Conservation (phyloP, 306 rosid species). For the Luffa aegyptiaca region DNA sequence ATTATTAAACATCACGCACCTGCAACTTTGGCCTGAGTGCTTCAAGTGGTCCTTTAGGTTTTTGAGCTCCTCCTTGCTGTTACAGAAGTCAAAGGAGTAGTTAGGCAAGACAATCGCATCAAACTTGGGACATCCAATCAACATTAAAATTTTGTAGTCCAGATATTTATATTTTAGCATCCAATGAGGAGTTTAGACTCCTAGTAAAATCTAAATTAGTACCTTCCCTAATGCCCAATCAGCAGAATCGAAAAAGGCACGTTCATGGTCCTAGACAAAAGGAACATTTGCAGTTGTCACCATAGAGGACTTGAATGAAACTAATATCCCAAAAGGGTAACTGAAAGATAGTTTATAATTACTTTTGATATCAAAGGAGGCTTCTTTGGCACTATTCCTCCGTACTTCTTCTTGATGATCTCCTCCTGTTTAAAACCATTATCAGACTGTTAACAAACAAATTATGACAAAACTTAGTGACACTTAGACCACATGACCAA, state of each 20-base stretch:
- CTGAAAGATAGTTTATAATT: slow-evolving; percentile 3
- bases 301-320: slow-evolving; percentile 1
- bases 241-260: slow-evolving; percentile 94
- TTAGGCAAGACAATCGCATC: slow-evolving; percentile 15
- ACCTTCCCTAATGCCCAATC: slow-evolving; percentile 99
- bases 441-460: slow-evolving; percentile 12
- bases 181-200: background rate
- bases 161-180: background rate
- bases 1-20: slow-evolving; percentile 30
- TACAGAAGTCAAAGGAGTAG: slow-evolving; percentile 21
- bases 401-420: slow-evolving; percentile 73
- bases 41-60: slow-evolving; percentile 97
- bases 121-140: slow-evolving; percentile 14
- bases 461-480: background rate
- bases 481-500: background rate
- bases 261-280: slow-evolving; percentile 82
- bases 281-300: slow-evolving; percentile 5
- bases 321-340: background rate
- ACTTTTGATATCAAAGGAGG: slow-evolving; percentile 97
- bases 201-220: slow-evolving; percentile 6
- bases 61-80: slow-evolving; percentile 74
- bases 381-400: slow-evolving; percentile 82
- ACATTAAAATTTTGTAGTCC: background rate
- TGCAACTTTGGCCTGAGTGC: slow-evolving; percentile 97
- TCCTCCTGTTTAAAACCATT: slow-evolving; percentile 50